Evolutionary conservation across 202 grass and related monocot genomes (phyloP), one percentile per base, ranked within the genome.

Genomic region (Brachypodium distachyon): DNA sequence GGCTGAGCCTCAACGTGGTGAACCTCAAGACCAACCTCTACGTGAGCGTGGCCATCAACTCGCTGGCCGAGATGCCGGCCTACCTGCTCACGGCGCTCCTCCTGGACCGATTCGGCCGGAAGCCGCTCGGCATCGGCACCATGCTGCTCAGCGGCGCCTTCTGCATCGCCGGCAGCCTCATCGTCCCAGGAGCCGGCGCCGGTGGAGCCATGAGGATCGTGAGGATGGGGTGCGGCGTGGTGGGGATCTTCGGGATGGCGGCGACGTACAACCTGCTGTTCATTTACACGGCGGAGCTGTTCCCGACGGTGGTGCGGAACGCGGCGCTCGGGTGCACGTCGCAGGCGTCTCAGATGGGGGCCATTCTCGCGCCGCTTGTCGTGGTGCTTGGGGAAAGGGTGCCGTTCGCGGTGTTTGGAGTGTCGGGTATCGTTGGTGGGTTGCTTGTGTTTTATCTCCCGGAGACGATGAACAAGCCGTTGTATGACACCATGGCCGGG

Each of bases 21-120:
- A 97, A 97, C 77, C 84, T 97, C 37, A 94, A 94, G 74, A 90
- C 87, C 76, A 88, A 97, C 84, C 79, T 97, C 26, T 97, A 97
- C 46, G 50, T 87, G 57, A 87, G 77, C 18, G 94, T 97, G 21
- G 34, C 84, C n/a, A 49, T 82, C 32, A 97, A 97, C 77, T 79
- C 95, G 18, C 7, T 92, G 36, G 87, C 95, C 6, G 95, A 97
- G 87, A 86, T 94, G 78, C 95, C 95, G 0, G 87, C 91, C 1
- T 97, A 85, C 67, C 16, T 85, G 3, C 64, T 97, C 61, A 94
- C 95, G 9, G 82, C 95, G 6, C 12, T 92, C 50, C 77, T 97
- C 18, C 73, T 97, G 40, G 84, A 84, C 27, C 82, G 4, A 2
- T 82, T 88, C 4, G 94, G 94, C 1, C 39, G 94, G 62, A 97